Base-by-base conservation (phyloP, 257 asterid species). In the Rubia yunnanensis region DNA sequence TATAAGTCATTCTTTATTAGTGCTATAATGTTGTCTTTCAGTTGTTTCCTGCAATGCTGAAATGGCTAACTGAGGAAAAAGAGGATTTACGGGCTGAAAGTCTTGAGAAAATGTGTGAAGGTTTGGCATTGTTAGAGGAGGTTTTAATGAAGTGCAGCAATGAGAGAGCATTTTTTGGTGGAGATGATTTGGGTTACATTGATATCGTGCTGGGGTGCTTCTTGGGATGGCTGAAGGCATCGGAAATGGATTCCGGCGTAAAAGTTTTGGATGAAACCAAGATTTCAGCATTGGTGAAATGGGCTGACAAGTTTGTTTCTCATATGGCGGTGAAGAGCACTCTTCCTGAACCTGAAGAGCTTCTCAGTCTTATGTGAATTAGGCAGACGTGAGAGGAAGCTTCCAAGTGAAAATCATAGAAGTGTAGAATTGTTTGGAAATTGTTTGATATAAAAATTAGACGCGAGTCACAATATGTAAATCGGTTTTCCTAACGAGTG, bases 191-290 rank as follows among this genome's bases (percentile, higher is more conserved):
- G n/a, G 91, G 85, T 11, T 78, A 59, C 50, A 39, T 82, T 2
- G 88, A 85, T 66, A 78, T 85, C 28, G 78, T 70, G 5, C 69
- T 82, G 22, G 91, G 91, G 3, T 50, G 76, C 65, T 63, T 55
- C 35, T 46, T 80, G 68, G 76, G 70, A 23, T 76, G 88, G 85
- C 22, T 78, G 5, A 76, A 60, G 67, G 84, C 69, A 10, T 38
- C 52, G 1, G 85, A 80, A 66, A 58, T 17, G 8, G 8, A 76
- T 10, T 38, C 48, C 6, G 70, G 53, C 7, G 55, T 52, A 0
- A 52, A 70, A 17, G 22, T 80, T 38, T 20, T 85, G 28, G 85
- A 75, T 32, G 83, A 69, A 39, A 28, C 49, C 26, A 79, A 76
- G 79, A 63, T 65, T 2, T 82, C 86, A 14, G 24, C 28, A 31